Evolutionary conservation across 2,329 filamentous ascomycete species (phyloP).

Genomic region (Fusarium pseudocircinatum): DNA sequence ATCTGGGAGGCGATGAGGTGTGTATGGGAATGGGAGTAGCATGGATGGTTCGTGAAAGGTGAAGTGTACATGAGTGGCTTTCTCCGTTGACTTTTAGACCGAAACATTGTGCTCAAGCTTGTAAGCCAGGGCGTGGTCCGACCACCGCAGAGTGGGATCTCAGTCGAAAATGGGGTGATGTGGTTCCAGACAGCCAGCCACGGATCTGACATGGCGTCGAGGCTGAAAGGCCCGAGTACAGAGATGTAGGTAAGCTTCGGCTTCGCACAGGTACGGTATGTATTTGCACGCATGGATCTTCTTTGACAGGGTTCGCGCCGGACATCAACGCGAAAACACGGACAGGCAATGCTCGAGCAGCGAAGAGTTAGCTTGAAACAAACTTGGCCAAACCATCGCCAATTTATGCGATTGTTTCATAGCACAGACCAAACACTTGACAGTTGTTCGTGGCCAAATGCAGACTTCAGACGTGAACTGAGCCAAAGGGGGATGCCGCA

Average conservation of each 20-base stretch:
- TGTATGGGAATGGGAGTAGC: slow-evolving; percentile 5
- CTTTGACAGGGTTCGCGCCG: background rate
- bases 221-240: slow-evolving; percentile 9
- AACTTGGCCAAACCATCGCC: background rate
- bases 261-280: background rate
- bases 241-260: background rate
- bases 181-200: slow-evolving; percentile 12
- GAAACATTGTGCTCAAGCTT: background rate
- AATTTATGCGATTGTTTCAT: background rate
- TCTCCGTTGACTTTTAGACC: background rate
- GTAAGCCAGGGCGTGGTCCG: background rate
- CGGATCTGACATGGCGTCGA: slow-evolving; percentile 22
- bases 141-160: background rate
- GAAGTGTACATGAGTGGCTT: slow-evolving; percentile 8
- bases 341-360: background rate
- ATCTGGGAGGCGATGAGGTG: slow-evolving; percentile 1
- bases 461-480: background rate
- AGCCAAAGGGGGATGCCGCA: background rate
- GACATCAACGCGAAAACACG: background rate
- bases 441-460: background rate
- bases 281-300: background rate
- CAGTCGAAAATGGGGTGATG: background rate
- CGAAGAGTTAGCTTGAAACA: background rate
- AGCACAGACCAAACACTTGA: background rate
- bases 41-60: background rate